Percentiles rank a stretch among this genome's conserved stretches.
Evolutionary conservation across 2,329 filamentous ascomycete genomes (phyloP).

Genomic region (Teratosphaeria zuluensis): DNA sequence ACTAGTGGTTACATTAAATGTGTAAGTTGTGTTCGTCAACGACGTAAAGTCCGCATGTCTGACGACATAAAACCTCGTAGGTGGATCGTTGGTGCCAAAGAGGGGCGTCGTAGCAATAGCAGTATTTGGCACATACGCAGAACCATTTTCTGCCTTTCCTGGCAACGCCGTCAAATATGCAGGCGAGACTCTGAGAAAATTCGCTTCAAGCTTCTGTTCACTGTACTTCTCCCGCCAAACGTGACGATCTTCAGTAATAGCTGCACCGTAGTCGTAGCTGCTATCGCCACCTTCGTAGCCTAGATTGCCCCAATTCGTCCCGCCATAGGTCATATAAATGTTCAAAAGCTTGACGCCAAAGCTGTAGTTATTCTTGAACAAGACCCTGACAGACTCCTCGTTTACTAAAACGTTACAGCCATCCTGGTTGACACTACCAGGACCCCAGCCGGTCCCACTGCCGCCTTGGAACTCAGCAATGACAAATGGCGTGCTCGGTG

Average conservation of each 20-base stretch:
- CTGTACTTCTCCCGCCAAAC: slow-evolving; percentile 67
- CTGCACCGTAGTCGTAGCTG: slow-evolving; percentile 52
- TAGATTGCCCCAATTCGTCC: slow-evolving; percentile 76
- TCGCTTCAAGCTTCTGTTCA: slow-evolving; percentile 65
- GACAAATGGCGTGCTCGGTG: slow-evolving; percentile 56
- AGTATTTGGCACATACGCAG: slow-evolving; percentile 46
- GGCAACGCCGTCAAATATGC: slow-evolving; percentile 55
- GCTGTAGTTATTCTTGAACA: slow-evolving; percentile 51
- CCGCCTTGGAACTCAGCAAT: slow-evolving; percentile 45
- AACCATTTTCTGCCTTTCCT: slow-evolving; percentile 39
- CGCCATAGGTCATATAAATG: slow-evolving; percentile 69
- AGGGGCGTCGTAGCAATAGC: slow-evolving; percentile 54
- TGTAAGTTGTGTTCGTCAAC: slow-evolving; percentile 50
- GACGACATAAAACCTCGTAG: slow-evolving; percentile 55
- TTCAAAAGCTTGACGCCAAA: slow-evolving; percentile 57
- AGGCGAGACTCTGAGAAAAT: slow-evolving; percentile 64
- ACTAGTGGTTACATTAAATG: slow-evolving; percentile 52
- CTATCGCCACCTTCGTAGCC: slow-evolving; percentile 54
- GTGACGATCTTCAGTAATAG: slow-evolving; percentile 60
- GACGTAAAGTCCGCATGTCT: slow-evolving; percentile 54
- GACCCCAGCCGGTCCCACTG: slow-evolving; percentile 66
- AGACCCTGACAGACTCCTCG: slow-evolving; percentile 65
- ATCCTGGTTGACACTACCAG: slow-evolving; percentile 56
- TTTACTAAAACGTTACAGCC: slow-evolving; percentile 59
- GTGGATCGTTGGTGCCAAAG: slow-evolving; percentile 42